phyloP scores from a whole-genome alignment of 2,329 filamentous ascomycete genomes.

The Ophiostoma piceae region DNA sequence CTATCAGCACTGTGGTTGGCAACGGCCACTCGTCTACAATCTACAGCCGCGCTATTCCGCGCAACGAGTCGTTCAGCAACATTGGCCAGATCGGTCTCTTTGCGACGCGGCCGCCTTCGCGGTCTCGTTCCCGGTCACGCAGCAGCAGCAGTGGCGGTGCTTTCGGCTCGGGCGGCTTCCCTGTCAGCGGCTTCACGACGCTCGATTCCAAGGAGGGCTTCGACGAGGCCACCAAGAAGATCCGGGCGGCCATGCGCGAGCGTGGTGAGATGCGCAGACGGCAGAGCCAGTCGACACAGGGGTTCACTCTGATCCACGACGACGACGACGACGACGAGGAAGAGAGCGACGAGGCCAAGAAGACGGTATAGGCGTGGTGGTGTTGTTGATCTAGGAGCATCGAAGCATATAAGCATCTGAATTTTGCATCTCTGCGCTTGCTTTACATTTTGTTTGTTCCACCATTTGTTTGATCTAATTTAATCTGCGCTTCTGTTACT shows the following conservation, averaged over 20 bases:
- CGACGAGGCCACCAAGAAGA: constrained; percentile 77
- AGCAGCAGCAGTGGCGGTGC: constrained; percentile 64
- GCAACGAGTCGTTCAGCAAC: constrained; percentile 91
- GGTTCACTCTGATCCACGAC: constrained; percentile 25
- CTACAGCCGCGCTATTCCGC: constrained; percentile 57
- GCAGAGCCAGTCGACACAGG: constrained; percentile 39
- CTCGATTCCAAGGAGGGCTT: constrained; percentile 65
- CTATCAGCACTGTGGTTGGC: constrained; percentile 31
- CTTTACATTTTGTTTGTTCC: neutral
- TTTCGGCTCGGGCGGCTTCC: constrained; percentile 57
- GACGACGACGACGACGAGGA: constrained; percentile 25
- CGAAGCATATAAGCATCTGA: neutral
- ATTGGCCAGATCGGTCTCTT: constrained; percentile 85
- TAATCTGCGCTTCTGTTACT: neutral
- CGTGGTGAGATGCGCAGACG: constrained; percentile 58
- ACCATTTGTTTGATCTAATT: neutral
- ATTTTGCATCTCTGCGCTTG: neutral
- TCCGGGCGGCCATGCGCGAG: constrained; percentile 78
- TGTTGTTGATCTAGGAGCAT: neutral
- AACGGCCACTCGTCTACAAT: constrained; percentile 41
- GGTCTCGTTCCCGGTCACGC: constrained; percentile 73
- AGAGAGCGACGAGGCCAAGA: constrained; percentile 24
- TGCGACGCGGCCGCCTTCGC: constrained; percentile 70
- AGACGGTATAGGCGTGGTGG: constrained; percentile 19
- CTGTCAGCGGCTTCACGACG: constrained; percentile 63